Evolutionary conservation across 306 rosid genomes (phyloP).

Genomic region (Prunus davidiana): DNA sequence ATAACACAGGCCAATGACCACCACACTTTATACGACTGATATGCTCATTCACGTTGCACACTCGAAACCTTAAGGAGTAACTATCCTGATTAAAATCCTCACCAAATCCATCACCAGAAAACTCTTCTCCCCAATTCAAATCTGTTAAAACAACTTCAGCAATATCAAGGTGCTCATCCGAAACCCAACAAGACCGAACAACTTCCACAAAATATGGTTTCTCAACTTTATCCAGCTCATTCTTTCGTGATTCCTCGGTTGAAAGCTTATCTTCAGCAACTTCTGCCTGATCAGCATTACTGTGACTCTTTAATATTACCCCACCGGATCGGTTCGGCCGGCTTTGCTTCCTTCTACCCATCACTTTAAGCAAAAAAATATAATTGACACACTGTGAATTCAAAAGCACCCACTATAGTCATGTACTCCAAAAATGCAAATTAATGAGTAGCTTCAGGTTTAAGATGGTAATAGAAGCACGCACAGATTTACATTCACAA

Average conservation of each 20-base stretch:
- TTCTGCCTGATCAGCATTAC: constrained; percentile 35
- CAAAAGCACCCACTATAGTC: background rate
- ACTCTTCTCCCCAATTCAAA: constrained; percentile 52
- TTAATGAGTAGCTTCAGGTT: background rate
- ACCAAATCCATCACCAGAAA: constrained; percentile 41
- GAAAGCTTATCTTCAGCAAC: constrained; percentile 33
- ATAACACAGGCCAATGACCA: constrained; percentile 85
- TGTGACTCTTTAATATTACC: constrained; percentile 34
- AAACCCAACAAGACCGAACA: constrained; percentile 54
- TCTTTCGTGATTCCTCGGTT: constrained; percentile 33
- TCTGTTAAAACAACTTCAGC: constrained; percentile 69
- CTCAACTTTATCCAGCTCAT: constrained; percentile 30
- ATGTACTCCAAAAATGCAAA: background rate
- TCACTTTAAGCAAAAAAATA: constrained; percentile 25
- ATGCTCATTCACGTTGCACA: constrained; percentile 48
- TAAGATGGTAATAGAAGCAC: background rate
- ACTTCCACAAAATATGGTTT: constrained; percentile 68
- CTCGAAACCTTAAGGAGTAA: constrained; percentile 58
- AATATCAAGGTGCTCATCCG: constrained; percentile 66
- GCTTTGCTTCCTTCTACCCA: constrained; percentile 82
- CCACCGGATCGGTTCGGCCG: constrained; percentile 69
- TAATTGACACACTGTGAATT: background rate
- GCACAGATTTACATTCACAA: background rate
- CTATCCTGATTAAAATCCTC: constrained; percentile 41
- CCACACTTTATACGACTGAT: constrained; percentile 70